phyloP scores from a whole-genome alignment of 305 asterid genomes.

The Plantago rigida region DNA sequence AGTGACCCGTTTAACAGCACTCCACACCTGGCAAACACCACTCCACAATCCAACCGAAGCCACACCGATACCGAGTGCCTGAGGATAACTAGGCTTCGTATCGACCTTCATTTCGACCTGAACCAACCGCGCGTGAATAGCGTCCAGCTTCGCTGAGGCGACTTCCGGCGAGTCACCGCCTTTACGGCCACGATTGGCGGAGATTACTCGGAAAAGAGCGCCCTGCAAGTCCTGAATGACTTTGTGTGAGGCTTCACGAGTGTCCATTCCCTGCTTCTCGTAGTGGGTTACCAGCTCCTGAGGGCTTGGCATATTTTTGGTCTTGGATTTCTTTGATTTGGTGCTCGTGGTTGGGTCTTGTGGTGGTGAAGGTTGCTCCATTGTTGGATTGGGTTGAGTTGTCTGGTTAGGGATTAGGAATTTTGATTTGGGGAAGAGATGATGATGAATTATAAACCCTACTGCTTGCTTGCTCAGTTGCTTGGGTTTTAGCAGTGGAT shows the following conservation, averaged over 20 bases:
- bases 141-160: constrained; percentile 53
- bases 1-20: constrained; percentile 42
- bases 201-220: constrained; percentile 46
- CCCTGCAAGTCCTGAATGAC: constrained; percentile 78
- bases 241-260: constrained; percentile 67
- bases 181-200: constrained; percentile 28
- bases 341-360: background rate
- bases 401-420: background rate
- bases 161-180: constrained; percentile 22
- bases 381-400: constrained; percentile 7
- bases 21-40: constrained; percentile 47
- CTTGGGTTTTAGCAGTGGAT: constrained; percentile 27
- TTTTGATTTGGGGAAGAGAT: background rate
- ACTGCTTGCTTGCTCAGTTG: background rate
- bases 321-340: constrained; percentile 24
- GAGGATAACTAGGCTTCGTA: constrained; percentile 67
- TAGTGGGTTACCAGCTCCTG: constrained; percentile 62
- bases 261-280: constrained; percentile 62
- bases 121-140: constrained; percentile 50
- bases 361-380: constrained; percentile 24
- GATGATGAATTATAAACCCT: constrained; percentile 17
- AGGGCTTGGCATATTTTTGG: constrained; percentile 45
- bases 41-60: constrained; percentile 53
- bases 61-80: constrained; percentile 58
- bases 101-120: constrained; percentile 64